phyloP scores from a whole-genome alignment of 2,329 filamentous ascomycete species.

The Cercospora beticola region DNA sequence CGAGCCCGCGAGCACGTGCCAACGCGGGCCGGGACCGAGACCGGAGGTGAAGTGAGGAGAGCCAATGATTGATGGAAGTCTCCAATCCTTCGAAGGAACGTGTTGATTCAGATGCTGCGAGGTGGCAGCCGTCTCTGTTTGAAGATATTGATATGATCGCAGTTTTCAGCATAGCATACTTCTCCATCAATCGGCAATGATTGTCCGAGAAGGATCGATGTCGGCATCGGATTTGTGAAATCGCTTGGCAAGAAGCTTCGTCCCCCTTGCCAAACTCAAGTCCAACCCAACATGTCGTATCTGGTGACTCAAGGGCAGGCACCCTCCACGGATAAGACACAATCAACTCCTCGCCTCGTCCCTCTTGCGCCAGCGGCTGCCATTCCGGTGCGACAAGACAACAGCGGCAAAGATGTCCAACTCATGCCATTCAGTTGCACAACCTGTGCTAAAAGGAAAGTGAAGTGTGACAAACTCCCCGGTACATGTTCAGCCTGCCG shows the following conservation, averaged over 20 bases:
- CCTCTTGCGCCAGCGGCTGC: constrained; percentile 24
- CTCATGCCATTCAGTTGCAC: constrained; percentile 36
- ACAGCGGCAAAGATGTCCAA: constrained; percentile 9
- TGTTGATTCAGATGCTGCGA: not conserved
- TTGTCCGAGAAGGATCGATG: not conserved
- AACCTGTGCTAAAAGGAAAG: constrained; percentile 41
- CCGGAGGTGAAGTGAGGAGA: not conserved
- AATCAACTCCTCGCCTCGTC: constrained; percentile 12
- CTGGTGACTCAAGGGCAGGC: constrained; percentile 5
- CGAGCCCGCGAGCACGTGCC: not conserved
- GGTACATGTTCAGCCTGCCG: constrained; percentile 38
- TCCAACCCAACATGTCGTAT: not conserved
- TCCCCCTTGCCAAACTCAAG: constrained; percentile 4
- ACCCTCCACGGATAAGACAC: not conserved
- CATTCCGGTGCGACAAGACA: constrained; percentile 10
- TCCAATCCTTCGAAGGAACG: constrained; percentile 5
- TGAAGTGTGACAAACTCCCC: constrained; percentile 38
- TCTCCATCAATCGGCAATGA: not conserved
- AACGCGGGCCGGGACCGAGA: not conserved
- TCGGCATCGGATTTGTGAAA: not conserved
- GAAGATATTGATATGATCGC: not conserved
- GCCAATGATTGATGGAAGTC: not conserved
- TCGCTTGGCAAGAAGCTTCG: constrained; percentile 11
- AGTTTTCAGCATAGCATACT: not conserved
- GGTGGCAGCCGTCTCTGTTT: not conserved